These are phyloP conservation scores for Trichoderma virens DNA, from an alignment of 495 filamentous ascomycete species.

Conservation along the genomic window DNA sequence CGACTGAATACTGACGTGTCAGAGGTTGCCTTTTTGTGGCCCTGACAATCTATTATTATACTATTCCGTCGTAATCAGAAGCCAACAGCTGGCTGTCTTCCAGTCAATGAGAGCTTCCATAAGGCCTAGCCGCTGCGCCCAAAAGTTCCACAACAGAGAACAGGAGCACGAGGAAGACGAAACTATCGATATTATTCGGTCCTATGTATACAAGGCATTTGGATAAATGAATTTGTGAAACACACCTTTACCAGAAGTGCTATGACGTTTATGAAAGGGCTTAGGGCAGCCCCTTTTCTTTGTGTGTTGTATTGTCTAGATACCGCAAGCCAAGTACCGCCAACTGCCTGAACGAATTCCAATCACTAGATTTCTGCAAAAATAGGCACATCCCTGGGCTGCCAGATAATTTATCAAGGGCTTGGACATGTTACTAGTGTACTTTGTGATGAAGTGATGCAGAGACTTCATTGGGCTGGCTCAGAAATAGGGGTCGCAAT, in stretches of 20 bases:
- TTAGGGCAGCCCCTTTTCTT: neutral
- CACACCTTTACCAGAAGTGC: neutral
- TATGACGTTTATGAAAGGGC: slow-evolving; percentile 4
- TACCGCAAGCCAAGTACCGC: neutral
- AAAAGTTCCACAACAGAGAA: slow-evolving; percentile 2
- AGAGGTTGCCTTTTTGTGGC: neutral
- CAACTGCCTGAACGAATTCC: neutral
- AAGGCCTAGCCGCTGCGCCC: neutral
- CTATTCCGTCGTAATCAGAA: neutral
- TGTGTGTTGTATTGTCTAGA: neutral
- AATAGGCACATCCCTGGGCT: too few relatives aligned
- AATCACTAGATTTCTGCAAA: too few relatives aligned
- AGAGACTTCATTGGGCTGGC: too few relatives aligned
- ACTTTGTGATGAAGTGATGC: too few relatives aligned
- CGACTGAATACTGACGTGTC: neutral
- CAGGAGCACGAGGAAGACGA: neutral
- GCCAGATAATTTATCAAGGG: too few relatives aligned
- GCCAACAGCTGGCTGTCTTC: neutral
- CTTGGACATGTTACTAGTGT: too few relatives aligned
- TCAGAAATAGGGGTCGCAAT: too few relatives aligned
- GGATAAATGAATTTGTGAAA: neutral
- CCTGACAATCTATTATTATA: neutral
- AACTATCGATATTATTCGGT: slow-evolving; percentile 7
- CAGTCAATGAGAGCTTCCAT: neutral
- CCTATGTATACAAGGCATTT: neutral